phyloP scores from a whole-genome alignment of 352 stramenopile genomes.

The Pythium dissimile region DNA sequence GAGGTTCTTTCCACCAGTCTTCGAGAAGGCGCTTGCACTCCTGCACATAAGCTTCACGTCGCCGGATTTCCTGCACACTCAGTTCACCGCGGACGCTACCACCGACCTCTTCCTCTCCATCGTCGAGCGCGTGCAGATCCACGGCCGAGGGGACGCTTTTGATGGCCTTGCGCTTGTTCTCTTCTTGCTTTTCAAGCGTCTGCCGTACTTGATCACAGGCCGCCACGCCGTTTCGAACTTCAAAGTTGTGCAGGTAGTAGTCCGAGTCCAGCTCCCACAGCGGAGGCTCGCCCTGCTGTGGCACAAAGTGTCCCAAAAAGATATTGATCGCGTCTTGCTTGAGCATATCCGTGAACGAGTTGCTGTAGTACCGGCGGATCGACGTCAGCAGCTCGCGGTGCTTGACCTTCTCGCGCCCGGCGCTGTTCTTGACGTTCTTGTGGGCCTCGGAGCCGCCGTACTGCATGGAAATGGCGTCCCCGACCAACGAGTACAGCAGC shows the following conservation, averaged over 20 bases:
- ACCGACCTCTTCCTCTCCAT: conserved; percentile 33
- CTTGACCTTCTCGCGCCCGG: conserved; percentile 84
- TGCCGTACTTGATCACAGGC: conserved; percentile 62
- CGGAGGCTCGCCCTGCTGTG: conserved; percentile 52
- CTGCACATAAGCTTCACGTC: conserved; percentile 66
- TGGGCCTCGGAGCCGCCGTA: conserved; percentile 99
- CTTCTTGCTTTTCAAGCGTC: conserved; percentile 56
- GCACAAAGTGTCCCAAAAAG: conserved; percentile 94
- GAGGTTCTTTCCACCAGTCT: conserved; percentile 85
- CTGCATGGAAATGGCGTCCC: conserved; percentile 98
- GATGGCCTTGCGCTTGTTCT: conserved; percentile 58
- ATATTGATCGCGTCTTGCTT: conserved; percentile 99
- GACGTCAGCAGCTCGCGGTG: conserved; percentile 97
- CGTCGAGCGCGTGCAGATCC: conserved; percentile 19
- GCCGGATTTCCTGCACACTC: conserved; percentile 43
- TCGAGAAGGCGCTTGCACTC: conserved; percentile 72
- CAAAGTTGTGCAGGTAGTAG: conserved; percentile 91
- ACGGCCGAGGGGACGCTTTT: conserved; percentile 11
- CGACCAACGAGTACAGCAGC: conserved; percentile 98
- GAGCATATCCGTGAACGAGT: conserved; percentile 97
- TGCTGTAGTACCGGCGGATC: conserved; percentile 99
- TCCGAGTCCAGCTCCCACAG: conserved; percentile 86
- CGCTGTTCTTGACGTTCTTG: conserved; percentile 96
- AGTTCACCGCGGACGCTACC: conserved; percentile 13
- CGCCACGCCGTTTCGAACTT: conserved; percentile 64